These are phyloP conservation scores for Amoebophrya sp. DNA, from an alignment of 169 alveolate genomes.

Conservation along the genomic window DNA sequence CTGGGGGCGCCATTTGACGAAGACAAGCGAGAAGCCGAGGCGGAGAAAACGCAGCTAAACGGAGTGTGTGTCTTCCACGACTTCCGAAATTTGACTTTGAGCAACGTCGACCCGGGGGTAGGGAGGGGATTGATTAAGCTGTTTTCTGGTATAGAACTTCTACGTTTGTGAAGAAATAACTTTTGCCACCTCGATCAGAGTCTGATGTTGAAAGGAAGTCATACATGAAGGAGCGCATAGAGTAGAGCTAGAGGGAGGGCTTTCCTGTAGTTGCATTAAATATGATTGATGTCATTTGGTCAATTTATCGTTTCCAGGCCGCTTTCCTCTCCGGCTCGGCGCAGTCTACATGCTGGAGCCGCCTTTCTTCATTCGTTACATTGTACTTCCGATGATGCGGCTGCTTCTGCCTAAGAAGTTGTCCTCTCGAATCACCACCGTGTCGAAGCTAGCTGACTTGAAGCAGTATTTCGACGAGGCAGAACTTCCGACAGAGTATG, in stretches of 20 bases:
- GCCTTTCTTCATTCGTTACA: background rate
- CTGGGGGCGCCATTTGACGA: background rate
- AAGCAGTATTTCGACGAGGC: background rate
- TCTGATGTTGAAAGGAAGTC: too few relatives aligned
- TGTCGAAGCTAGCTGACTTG: background rate
- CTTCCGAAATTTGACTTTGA: background rate
- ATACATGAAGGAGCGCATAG: too few relatives aligned
- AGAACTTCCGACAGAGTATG: background rate
- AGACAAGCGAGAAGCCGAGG: background rate
- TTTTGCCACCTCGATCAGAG: too few relatives aligned
- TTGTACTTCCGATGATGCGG: background rate
- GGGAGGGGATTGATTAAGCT: background rate
- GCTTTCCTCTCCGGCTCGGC: background rate
- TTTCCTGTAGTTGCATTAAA: too few relatives aligned
- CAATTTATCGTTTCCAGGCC: too few relatives aligned
- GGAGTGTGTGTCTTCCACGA: background rate
- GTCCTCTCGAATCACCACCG: background rate
- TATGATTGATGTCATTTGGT: too few relatives aligned
- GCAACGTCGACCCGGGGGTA: background rate
- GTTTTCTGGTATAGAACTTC: background rate
- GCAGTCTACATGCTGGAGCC: background rate
- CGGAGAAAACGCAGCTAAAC: background rate
- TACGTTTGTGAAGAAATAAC: too few relatives aligned
- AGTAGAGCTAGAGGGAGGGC: too few relatives aligned
- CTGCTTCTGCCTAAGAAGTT: background rate